Evolutionary conservation across 1,284 basidiomycete species (phyloP), one percentile per base, ranked within the genome.

Genomic region (Irpex lacteus): DNA sequence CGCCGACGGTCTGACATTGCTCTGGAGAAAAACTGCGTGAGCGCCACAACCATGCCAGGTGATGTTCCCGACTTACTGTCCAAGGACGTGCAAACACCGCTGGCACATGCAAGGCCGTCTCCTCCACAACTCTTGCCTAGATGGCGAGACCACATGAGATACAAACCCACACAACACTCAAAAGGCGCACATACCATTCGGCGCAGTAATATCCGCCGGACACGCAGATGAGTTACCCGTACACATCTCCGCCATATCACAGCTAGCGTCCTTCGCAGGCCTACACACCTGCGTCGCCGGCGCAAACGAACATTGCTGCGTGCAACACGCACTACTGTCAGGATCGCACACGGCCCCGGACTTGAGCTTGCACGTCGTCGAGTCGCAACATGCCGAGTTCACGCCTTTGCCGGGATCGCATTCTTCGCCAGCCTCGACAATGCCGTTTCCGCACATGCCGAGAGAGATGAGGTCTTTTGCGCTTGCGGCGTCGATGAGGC

Each of bases 221-320:
- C 95, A 98, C 11, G 81, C 72, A 2, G 89, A 85, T 59, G 85
- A 89, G 59, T 80, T 86, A 2, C 95, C 95, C 0, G 90, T 87
- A 75, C 95, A 98, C 66, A 78, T 85, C 76, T 97, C 95, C n/a
- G 83, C 80, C 6, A 77, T 80, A 75, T 98, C 95, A 75, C 95
- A 98, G 11, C 70, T 76, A 0, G 76, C 66, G 74, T 96, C 90
- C 66, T 85, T 82, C 49, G 90, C 77, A 0, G 91, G 82, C 34
- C 95, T 81, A 74, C 95, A 97, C 21, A 94, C 83, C 76, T 85
- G 82, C 7, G 82, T 82, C 18, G 83, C 67, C 0, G 88, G 82
- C 5, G 93, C 88, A 71, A 92, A 92, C 54, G 80, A 79, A 75
- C 95, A 96, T 65, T 82, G 77, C 19, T 73, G 71, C 2, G 88